A percentile compares a stretch with the other conserved stretches of the same genome.
Evolutionary conservation across 2,329 filamentous ascomycete genomes (phyloP).

Genomic region (Thielaviopsis ethacetica): DNA sequence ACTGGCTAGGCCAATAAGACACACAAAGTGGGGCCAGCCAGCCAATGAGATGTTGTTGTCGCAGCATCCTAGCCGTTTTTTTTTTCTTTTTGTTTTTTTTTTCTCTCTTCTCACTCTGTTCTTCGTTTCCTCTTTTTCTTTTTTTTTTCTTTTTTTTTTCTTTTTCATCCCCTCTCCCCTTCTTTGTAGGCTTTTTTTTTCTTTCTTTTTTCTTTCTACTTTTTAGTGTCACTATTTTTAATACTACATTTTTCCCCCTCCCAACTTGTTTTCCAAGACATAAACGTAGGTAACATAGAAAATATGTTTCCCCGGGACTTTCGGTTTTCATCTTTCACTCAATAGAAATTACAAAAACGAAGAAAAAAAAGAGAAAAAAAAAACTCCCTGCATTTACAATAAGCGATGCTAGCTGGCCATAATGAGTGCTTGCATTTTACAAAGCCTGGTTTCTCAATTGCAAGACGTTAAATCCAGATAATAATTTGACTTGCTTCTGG

Average conservation of each 20-base stretch:
- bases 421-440: no score
- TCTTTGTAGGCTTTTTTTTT: background rate
- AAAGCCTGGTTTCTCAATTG: no score
- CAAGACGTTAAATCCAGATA: background rate
- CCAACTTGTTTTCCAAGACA: no score
- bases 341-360: no score
- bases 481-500: background rate
- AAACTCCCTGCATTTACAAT: no score
- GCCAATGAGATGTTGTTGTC: constrained; percentile 9
- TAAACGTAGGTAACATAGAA: background rate
- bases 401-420: no score
- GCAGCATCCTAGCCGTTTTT: no score
- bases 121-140: background rate
- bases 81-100: background rate
- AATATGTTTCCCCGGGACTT: background rate
- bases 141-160: no score
- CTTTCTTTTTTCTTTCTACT: background rate
- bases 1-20: background rate
- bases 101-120: background rate
- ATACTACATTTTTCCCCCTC: no score
- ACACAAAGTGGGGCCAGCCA: background rate
- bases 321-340: no score
- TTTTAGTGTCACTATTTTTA: background rate
- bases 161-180: background rate
- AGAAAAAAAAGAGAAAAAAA: no score